Evolutionary conservation across 2,329 filamentous ascomycete genomes (phyloP), one percentile per base, ranked within the genome.

Genomic region (Phaeomoniella chlamydospora): DNA sequence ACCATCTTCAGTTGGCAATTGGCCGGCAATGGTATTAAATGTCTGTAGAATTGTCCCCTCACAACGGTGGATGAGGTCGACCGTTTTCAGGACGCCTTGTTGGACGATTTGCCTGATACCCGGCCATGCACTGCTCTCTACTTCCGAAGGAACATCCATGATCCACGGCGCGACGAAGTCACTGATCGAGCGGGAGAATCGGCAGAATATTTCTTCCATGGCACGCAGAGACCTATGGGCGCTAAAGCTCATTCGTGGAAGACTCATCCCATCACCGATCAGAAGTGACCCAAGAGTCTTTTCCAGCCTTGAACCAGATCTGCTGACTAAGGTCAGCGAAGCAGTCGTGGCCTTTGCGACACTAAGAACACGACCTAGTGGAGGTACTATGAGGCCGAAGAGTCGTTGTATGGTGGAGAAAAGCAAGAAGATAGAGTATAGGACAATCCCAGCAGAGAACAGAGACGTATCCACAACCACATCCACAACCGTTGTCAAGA

Each of bases 401-500:
- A 50, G 18, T 5, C 49, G 36, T 15, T 47, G 50, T 15, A 57
- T 36, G 22, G 52, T 19, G 29, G 51, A 48, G 16, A 55, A 45
- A 4, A 44, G 39, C 50, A 56, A 53, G 39, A 62, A 65, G 38
- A 64, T 54, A 18, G 59, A 33, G 40, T 64, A 61, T 2, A 79
- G 81, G 14, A 74, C 29, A 4, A 47, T 31, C 15, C 46, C 45
- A 18, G 29, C 31, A 10, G 42, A 35, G 37, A 47, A 43, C 17
- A 49, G 41, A 15, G 40, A 36, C n/a, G 45, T 59, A 51, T 96
- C 88, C 42, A 93, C 80, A 18, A 86, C 56, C 31, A 93, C 67
- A 48, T 86, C 86, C n/a, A 81, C 80, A 29, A 77, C 54, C 37
- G 75, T 72, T 31, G 87, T 82, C 6, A 86, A 52, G 29, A 86